These are phyloP conservation scores for Penicillium sp. DNA, from an alignment of 2,329 filamentous ascomycete species.

Conservation along the genomic window DNA sequence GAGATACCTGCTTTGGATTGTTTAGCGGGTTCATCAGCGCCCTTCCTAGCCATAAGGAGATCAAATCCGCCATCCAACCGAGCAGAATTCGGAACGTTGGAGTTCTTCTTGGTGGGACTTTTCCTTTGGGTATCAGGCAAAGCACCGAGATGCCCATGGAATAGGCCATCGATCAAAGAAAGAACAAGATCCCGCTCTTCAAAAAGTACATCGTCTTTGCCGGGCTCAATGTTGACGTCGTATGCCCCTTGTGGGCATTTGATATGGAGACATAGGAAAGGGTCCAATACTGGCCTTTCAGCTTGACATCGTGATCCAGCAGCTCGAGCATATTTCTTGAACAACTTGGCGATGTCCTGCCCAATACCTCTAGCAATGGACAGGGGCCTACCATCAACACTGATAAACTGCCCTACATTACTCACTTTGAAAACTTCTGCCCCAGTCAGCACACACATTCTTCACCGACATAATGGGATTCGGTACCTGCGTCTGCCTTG, in stretches of 20 bases:
- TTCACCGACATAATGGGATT: conserved; percentile 14
- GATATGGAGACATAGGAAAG: conserved; percentile 53
- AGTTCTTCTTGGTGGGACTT: conserved; percentile 1
- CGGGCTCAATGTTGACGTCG: conserved; percentile 58
- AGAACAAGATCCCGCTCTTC: conserved; percentile 45
- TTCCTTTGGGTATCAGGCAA: conserved; percentile 5
- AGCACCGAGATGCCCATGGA: conserved; percentile 38
- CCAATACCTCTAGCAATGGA: conserved; percentile 46
- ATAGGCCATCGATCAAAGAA: conserved; percentile 40
- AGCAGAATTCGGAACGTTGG: not conserved
- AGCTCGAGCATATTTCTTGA: conserved; percentile 47
- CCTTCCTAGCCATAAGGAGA: conserved; percentile 13
- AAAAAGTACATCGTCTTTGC: conserved; percentile 59
- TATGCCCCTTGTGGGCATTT: conserved; percentile 51
- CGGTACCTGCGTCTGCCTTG: conserved; percentile 35
- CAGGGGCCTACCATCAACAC: conserved; percentile 54
- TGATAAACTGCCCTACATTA: conserved; percentile 47
- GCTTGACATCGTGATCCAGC: conserved; percentile 15
- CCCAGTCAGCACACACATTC: not conserved
- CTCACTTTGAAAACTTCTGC: conserved; percentile 36
- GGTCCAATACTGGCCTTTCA: conserved; percentile 40
- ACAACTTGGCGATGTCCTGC: conserved; percentile 49
- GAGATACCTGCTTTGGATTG: too few species aligned
- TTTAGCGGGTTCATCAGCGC: too few species aligned
- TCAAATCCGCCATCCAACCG: conserved; percentile 4